phyloP scores from a whole-genome alignment of 2,329 filamentous ascomycete genomes.

The Hansfordia pulvinata region DNA sequence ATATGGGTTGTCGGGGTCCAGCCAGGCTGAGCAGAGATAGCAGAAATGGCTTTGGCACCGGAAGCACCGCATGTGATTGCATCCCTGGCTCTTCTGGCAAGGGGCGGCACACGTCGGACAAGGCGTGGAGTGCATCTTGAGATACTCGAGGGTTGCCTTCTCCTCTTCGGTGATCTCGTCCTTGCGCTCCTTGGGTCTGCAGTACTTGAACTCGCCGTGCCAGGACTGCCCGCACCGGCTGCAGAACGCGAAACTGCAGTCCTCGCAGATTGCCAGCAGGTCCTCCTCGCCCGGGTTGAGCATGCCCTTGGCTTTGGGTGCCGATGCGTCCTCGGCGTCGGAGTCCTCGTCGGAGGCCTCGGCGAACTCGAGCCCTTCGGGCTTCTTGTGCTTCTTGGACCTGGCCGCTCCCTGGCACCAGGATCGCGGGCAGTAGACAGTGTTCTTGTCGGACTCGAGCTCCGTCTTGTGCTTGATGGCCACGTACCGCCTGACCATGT shows the following conservation, averaged over 20 bases:
- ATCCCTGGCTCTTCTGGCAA: conserved; percentile 82
- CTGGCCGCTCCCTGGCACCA: conserved; percentile 88
- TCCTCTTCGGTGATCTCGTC: conserved; percentile 73
- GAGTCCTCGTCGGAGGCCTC: conserved; percentile 40
- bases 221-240: conserved; percentile 57
- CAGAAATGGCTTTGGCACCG: conserved; percentile 89
- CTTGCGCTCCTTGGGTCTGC: conserved; percentile 49
- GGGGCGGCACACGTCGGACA: conserved; percentile 82
- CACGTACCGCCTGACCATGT: conserved; percentile 73
- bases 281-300: conserved; percentile 42
- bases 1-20: conserved; percentile 72
- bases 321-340: conserved; percentile 32
- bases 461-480: conserved; percentile 84
- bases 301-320: too few relatives aligned
- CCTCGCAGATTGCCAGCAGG: conserved; percentile 71
- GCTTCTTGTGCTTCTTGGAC: conserved; percentile 60
- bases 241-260: conserved; percentile 86
- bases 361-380: conserved; percentile 47
- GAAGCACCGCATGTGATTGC: conserved; percentile 94
- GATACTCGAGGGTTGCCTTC: conserved; percentile 73
- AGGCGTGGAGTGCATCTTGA: conserved; percentile 66
- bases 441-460: conserved; percentile 82
- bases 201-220: conserved; percentile 76
- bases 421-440: conserved; percentile 78
- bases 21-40: conserved; percentile 84